Base-by-base conservation (phyloP, 768 basidiomycete species). In the Gelatoporia subvermispora region DNA sequence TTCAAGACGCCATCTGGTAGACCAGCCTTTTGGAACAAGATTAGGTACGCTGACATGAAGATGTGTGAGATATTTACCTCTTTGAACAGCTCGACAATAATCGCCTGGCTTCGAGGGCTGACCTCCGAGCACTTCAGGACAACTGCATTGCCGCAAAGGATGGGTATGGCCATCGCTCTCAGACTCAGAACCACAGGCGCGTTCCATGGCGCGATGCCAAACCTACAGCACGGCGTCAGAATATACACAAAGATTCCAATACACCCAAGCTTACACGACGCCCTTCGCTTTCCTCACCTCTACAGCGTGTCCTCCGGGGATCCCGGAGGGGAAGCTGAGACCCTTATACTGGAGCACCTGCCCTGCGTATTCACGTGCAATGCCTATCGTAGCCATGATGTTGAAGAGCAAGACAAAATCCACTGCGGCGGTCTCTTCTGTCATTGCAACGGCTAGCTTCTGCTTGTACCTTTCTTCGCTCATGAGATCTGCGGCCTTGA, bases 1-100 rank as follows among this genome's bases (percentile, higher is more conserved):
- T 84, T 82, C 4, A 85, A 54, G 10, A 81, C 81, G 7, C 81
- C 81, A 15, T 65, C 60, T 4, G 84, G 84, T 1, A 87, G 61
- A 0, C 84, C 82, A 0, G 82, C 82, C 59, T 74, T 18, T 16
- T 74, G n/a, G n/a, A n/a, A n/a, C n/a, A n/a, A n/a, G n/a, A n/a
- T n/a, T n/a, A n/a, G n/a, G n/a, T n/a, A n/a, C n/a, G n/a, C n/a
- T n/a, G n/a, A n/a, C n/a, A n/a, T n/a, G n/a, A n/a, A n/a, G n/a
- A n/a, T n/a, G n/a, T n/a, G n/a, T n/a, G n/a, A n/a, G n/a, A n/a
- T n/a, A n/a, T n/a, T n/a, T n/a, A n/a, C 67, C 52, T 80, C 76
- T 13, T 74, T 65, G 17, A 82, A 68, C 2, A 76, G 53, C 49
- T 79, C 76, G 0, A 66, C 65, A 10, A 76, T 65, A 5, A 79